Percentiles rank a stretch among this genome's conserved stretches.
These are phyloP conservation scores for Aspergillus sp. DNA, from an alignment of 2,329 filamentous ascomycete genomes.

Conservation along the genomic window DNA sequence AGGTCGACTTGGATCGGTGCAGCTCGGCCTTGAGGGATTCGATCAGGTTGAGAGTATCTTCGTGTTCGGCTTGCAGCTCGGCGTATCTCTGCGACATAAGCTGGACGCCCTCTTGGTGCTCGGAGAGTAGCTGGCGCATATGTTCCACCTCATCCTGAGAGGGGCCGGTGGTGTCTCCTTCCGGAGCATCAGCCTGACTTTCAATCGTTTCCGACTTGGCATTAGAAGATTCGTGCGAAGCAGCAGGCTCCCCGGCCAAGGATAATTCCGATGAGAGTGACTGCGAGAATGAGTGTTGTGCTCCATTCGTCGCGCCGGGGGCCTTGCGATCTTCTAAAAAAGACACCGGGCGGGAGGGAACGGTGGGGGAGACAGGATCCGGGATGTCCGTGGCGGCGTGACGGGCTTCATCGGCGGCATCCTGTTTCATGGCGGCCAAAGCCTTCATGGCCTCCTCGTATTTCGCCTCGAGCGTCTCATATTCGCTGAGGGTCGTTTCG, in stretches of 20 bases:
- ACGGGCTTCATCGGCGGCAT: slow-evolving; percentile 75
- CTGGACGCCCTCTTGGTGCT: slow-evolving; percentile 74
- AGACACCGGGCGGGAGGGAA: slow-evolving; percentile 64
- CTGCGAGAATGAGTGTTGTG: slow-evolving; percentile 74
- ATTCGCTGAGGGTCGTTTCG: slow-evolving; percentile 77
- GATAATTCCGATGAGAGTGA: slow-evolving; percentile 94
- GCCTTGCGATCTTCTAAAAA: slow-evolving; percentile 79
- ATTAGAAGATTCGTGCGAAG: slow-evolving; percentile 63
- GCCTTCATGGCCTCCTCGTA: slow-evolving; percentile 86
- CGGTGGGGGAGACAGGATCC: slow-evolving; percentile 41
- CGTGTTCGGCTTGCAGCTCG: slow-evolving; percentile 79
- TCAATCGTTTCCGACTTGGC: slow-evolving; percentile 46
- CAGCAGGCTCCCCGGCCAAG: slow-evolving; percentile 75
- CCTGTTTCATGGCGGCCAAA: slow-evolving; percentile 75
- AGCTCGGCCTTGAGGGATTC: slow-evolving; percentile 89
- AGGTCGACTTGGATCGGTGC: slow-evolving; percentile 69
- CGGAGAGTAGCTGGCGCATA: slow-evolving; percentile 67
- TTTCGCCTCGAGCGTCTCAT: slow-evolving; percentile 77
- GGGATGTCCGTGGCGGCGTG: slow-evolving; percentile 50
- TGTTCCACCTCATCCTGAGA: slow-evolving; percentile 67
- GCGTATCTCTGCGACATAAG: slow-evolving; percentile 75
- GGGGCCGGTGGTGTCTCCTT: slow-evolving; percentile 40
- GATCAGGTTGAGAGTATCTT: slow-evolving; percentile 77
- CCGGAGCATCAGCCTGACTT: slow-evolving; percentile 23
- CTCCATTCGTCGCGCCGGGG: slow-evolving; percentile 67